Percentiles rank a stretch among this genome's conserved stretches.
These are phyloP conservation scores for Candida jianshihensis DNA, from an alignment of 805 yeast species.

Conservation along the genomic window DNA sequence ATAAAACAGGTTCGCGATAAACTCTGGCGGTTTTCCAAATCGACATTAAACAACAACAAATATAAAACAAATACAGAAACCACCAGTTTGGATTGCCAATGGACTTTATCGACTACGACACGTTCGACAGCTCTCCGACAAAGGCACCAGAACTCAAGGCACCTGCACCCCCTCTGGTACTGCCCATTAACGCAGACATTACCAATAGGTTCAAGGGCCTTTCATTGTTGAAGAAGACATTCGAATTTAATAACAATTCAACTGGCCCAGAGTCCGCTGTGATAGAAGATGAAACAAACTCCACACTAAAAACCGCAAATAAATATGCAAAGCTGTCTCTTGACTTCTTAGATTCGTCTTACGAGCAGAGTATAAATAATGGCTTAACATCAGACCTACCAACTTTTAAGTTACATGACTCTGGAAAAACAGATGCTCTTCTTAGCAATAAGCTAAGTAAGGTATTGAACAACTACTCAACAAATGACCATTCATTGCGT, in stretches of 20 bases:
- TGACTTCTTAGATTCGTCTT: constrained; percentile 25
- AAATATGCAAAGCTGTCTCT: constrained; percentile 44
- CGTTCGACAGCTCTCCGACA: constrained; percentile 6
- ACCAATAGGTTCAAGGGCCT: constrained; percentile 31
- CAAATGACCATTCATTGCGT: constrained; percentile 25
- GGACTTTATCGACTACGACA: constrained; percentile 23
- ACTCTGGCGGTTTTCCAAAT: no score
- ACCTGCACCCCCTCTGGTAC: constrained; percentile 34
- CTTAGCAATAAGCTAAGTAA: constrained; percentile 29
- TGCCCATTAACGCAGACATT: constrained; percentile 28
- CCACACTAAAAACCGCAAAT: constrained; percentile 27
- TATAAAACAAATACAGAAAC: no score
- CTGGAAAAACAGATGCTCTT: constrained; percentile 27
- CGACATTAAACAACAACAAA: no score
- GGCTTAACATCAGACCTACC: constrained; percentile 10
- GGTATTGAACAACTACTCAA: constrained; percentile 27
- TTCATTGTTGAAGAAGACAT: constrained; percentile 26
- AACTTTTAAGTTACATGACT: constrained; percentile 1
- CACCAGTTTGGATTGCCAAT: no score
- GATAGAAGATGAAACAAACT: constrained; percentile 6
- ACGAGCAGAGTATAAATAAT: constrained; percentile 2
- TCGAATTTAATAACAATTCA: neutral
- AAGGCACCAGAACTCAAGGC: constrained; percentile 18
- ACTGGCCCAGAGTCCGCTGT: constrained; percentile 3
- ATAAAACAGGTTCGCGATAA: no score